Evolutionary conservation across 768 basidiomycete species (phyloP).

Genomic region (Amanita brunnescens): DNA sequence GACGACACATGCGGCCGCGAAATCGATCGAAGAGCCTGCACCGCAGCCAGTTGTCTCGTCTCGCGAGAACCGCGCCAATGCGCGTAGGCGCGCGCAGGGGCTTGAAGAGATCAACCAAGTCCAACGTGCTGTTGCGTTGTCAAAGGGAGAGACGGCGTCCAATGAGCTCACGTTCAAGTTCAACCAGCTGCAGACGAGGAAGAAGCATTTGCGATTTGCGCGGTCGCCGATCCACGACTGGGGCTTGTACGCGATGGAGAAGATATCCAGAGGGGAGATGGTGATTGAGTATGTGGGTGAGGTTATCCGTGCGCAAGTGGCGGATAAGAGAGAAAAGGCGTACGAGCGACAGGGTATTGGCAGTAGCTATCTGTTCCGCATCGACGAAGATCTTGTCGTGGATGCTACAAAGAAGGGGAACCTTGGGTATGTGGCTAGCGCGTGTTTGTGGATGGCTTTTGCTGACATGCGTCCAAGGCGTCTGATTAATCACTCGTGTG

Average conservation of each 20-base stretch:
- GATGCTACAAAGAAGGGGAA: constrained; percentile 99
- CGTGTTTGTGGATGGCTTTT: constrained; percentile 9
- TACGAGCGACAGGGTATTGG: constrained; percentile 98
- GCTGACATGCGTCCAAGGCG: constrained; percentile 45
- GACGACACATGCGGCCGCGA: constrained; percentile 32
- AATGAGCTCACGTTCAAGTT: constrained; percentile 85
- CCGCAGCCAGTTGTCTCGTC: constrained; percentile 62
- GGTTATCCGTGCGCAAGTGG: constrained; percentile 89
- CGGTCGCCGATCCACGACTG: constrained; percentile 96
- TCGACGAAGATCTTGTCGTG: constrained; percentile 96
- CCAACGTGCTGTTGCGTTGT: constrained; percentile 68
- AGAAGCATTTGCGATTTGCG: constrained; percentile 95
- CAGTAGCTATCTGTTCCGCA: constrained; percentile 94
- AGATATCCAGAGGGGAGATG: constrained; percentile 91
- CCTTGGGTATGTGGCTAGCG: constrained; percentile 66
- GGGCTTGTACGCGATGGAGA: constrained; percentile 97
- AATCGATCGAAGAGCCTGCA: constrained; percentile 37
- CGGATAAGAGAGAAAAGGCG: constrained; percentile 93
- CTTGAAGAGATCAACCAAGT: constrained; percentile 94
- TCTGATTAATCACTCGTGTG: constrained; percentile 97
- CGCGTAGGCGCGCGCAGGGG: constrained; percentile 83
- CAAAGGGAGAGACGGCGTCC: constrained; percentile 64
- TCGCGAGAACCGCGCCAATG: constrained; percentile 86
- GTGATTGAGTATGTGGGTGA: constrained; percentile 99
- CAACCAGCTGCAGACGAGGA: constrained; percentile 95